Base-by-base conservation (phyloP, 2,329 filamentous ascomycete species). In the Penicillium sp. region DNA sequence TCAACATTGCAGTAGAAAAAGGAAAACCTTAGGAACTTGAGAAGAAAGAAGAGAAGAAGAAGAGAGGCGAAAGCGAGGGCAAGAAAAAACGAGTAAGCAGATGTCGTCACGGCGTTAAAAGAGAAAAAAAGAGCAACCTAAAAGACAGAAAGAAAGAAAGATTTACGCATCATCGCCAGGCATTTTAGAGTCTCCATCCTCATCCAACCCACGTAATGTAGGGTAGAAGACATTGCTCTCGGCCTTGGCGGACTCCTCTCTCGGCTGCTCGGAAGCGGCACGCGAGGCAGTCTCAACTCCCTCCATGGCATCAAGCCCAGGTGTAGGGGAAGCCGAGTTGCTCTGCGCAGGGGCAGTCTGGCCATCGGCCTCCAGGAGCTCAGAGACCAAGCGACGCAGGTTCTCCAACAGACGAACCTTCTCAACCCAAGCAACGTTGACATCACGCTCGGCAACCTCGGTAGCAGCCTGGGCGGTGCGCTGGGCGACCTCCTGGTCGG, bases 371-470 rank as follows among this genome's bases (percentile, higher is more conserved):
- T 83, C 77, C 21, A 87, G 73, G 49, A 81, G 76, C 46, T 82
- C 78, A 52, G 81, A 79, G 61, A 87, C 79, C 69, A 82, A 83
- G 18, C 79, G 78, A 42, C 84, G 78, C 34, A 87, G 76, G 47
- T 79, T 77, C 71, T 87, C 84, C 29, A 87, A 82, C 9, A 84
- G 78, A n/a, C 85, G 82, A 51, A 86, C 83, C 70, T 86, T 86
- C 67, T 86, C 82, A 9, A 87, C 81, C 85, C 84, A 87, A 59
- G 82, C 79, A 57, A 83, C 81, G 38, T 80, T 64, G 49, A 63
- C 78, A 40, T 69, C 68, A 2, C 70, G 71, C 55, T 74, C 73
- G 1, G 72, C 71, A 39, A 74, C 71, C 46, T 77, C 74, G 1
- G 73, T 73, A 27, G 73, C 72, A 1, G 71, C 69, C 51, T 72